phyloP scores from a whole-genome alignment of 208 protist species.

The Tritrichomonas foetus region DNA sequence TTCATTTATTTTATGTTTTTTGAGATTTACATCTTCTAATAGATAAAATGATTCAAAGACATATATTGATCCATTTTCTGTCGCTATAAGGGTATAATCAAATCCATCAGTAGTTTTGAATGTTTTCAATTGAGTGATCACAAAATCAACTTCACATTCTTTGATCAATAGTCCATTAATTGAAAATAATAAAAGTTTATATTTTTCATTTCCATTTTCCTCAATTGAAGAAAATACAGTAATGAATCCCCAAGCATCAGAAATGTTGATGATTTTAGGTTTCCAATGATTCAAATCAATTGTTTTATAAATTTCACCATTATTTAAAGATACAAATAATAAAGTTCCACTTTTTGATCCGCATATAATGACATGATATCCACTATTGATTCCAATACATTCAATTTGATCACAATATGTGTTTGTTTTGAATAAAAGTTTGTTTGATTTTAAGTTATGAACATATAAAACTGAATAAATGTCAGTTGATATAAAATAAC shows the following conservation, averaged over 20 bases:
- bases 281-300: background rate
- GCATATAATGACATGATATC: background rate
- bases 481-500: no score
- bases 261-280: background rate
- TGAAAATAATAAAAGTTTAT: background rate
- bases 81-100: background rate
- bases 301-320: background rate
- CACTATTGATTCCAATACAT: background rate
- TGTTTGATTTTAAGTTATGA: no score
- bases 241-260: background rate
- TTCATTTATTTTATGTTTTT: no score
- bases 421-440: background rate
- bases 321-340: background rate
- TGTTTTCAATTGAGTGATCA: background rate
- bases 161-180: background rate
- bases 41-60: background rate
- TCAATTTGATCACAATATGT: background rate
- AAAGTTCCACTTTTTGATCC: background rate
- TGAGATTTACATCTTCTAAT: no score
- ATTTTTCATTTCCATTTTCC: background rate
- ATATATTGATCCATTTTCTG: background rate
- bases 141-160: background rate
- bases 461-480: no score
- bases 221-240: background rate
- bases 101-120: background rate